Conservation (phyloP, 176 grass and related monocot species). For the barley (Hordeum vulgare) region MorexV3_pseudomolecules_assembly NC_058524.1:569286212-569286711, state of each 20-base stretch:
- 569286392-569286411: not conserved
- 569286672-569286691: conserved; percentile 3
- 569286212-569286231: too few relatives aligned
- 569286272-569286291: too few relatives aligned
- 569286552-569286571: conserved; percentile 16
- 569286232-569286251: too few relatives aligned
- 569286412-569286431: not conserved
- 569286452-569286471: not conserved
- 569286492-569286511: not conserved
- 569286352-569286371: too few relatives aligned
- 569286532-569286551: conserved; percentile 72
- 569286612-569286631: conserved; percentile 76
- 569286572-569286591: conserved; percentile 40
- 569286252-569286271: too few relatives aligned
- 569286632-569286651: conserved; percentile 65
- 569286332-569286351: too few relatives aligned
- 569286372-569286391: too few relatives aligned
- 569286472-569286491: not conserved
- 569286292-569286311: too few relatives aligned
- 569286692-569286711: not conserved
- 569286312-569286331: too few relatives aligned
- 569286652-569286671: conserved; percentile 29
- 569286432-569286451: conserved; percentile 13
- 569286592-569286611: conserved; percentile 49
- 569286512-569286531: conserved; percentile 43